Evolutionary conservation across 2,329 filamentous ascomycete species (phyloP), one percentile per base, ranked within the genome.

Genomic region (Zasmidium citrigriseum): DNA sequence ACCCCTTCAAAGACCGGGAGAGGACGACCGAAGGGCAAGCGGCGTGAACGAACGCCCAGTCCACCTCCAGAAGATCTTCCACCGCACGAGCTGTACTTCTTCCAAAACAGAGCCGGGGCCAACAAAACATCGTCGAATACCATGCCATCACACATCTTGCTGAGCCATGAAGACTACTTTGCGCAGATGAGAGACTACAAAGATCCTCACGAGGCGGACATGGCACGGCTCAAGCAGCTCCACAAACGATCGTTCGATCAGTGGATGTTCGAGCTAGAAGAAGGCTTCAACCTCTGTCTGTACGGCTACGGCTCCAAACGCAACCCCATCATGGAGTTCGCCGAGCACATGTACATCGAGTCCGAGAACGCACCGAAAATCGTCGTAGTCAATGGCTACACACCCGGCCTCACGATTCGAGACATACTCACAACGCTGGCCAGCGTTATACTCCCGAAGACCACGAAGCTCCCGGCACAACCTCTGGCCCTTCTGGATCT

Each of bases 291-390:
- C 68, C 80, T 98, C 52, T 96, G 95, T 71, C 77, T 97, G 0
- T 97, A 96, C 72, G 95, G 95, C 25, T 96, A 91, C 72, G 95
- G 95, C 0, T 96, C 92, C 2, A 99, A 99, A 75, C 83, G 90
- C 29, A 77, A 80, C 2, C 83, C 98, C 1, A 80, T 93, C 10
- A 85, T 88, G 59, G 81, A 84, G 46, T 96, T 96, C 72, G 92
- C 91, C 0, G 83, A 85, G 56, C 85, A 90, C 73, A 70, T 90
- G 14, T 85, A 90, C 68, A 75, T 81, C 52, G 74, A 71, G n/a
- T 61, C 73, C 34, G 38, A 65, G 27, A 16, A 71, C 66, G 65
- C 73, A 1, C 80, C 84, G 4, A 86, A 83, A 49, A 91, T 96
- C 62, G 86, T 96, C 38, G 81, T 98, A 5, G 83, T 96, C 61